Evolutionary conservation across 2,329 filamentous ascomycete species (phyloP), one percentile per base, ranked within the genome.

Genomic region (Ascochyta viciae-villosae): DNA sequence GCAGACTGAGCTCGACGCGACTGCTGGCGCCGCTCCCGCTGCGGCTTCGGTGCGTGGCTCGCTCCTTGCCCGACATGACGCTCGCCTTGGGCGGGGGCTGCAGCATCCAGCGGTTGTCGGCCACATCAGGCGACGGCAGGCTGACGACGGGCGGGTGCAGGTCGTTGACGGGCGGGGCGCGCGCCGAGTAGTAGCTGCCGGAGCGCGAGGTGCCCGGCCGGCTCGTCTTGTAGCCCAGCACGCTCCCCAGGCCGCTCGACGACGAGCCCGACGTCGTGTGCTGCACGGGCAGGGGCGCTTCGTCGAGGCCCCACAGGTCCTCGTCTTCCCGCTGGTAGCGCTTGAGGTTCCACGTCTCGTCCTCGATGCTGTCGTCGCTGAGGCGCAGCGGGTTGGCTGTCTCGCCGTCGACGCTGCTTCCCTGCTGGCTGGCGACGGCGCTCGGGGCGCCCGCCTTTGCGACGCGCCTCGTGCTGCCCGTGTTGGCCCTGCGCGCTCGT

Each of bases 271-370:
- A 67, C 9, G 62, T 54, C 37, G 63, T 66, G 26, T 63, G 58
- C 15, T 67, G 59, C 63, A 80, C 69, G 42, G 80, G 60, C 4
- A 60, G 52, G 1, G 65, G 43, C 5, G 62, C 57, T 9, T 83
- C 77, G 66, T 88, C 86, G 60, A 85, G 75, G 16, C 91, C 91
- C 90, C 91, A 96, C 6, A 96, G 81, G 62, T 90, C 87, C 76
- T 97, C 93, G 63, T 96, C 92, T 72, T 95, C 91, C 50, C 92
- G 83, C 74, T 96, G 91, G 73, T 96, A 93, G 58, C 89, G 85
- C 74, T 87, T 87, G 66, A 83, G 83, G 69, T 95, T 94, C 89
- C 89, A 92, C 43, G 87, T 88, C 52, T 76, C 74, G 56, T 77
- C 76, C 56, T 72, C 65, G 26, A 70, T 53, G 10, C 71, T 73